Percentiles rank a stretch among this genome's conserved stretches.
Evolutionary conservation across 2,329 filamentous ascomycete species (phyloP).

Genomic region (Ceratocystiopsis minuta): DNA sequence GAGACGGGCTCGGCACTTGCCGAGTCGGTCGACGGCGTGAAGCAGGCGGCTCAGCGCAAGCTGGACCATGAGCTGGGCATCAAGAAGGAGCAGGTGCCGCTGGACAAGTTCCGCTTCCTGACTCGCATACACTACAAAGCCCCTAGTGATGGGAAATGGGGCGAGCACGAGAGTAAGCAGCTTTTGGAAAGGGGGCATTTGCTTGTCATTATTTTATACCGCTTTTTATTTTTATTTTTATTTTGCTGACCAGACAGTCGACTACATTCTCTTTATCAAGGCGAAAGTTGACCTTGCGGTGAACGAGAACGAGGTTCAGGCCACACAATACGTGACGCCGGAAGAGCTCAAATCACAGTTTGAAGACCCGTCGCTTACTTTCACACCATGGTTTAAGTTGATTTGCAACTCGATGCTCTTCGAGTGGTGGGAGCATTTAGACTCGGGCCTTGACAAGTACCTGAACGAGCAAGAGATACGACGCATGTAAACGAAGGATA

Average conservation of each 20-base stretch:
- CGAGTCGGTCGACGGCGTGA: conserved; percentile 69
- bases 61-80: conserved; percentile 91
- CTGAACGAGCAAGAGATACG: conserved; percentile 72
- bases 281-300: conserved; percentile 67
- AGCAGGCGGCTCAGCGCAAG: conserved; percentile 83
- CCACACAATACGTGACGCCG: conserved; percentile 65
- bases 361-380: conserved; percentile 58
- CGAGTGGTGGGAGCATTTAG: conserved; percentile 86
- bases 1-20: conserved; percentile 75
- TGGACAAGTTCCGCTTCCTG: conserved; percentile 83
- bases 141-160: conserved; percentile 93
- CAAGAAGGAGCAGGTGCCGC: conserved; percentile 67
- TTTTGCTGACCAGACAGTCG: conserved; percentile 36
- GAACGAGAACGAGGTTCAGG: conserved; percentile 80
- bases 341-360: conserved; percentile 77
- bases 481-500: conserved; percentile 41
- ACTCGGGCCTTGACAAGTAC: conserved; percentile 67
- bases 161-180: conserved; percentile 84
- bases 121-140: conserved; percentile 98
- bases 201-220: not conserved
- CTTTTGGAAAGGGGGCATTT: too few relatives aligned
- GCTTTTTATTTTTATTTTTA: not conserved
- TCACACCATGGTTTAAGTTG: conserved; percentile 98
- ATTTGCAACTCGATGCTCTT: conserved; percentile 97
- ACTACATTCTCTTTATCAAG: conserved; percentile 98